Evolutionary conservation across 139 green algal genomes (phyloP), one percentile per base, ranked within the genome.

Genomic region (Picochlorum costavermella): DNA sequence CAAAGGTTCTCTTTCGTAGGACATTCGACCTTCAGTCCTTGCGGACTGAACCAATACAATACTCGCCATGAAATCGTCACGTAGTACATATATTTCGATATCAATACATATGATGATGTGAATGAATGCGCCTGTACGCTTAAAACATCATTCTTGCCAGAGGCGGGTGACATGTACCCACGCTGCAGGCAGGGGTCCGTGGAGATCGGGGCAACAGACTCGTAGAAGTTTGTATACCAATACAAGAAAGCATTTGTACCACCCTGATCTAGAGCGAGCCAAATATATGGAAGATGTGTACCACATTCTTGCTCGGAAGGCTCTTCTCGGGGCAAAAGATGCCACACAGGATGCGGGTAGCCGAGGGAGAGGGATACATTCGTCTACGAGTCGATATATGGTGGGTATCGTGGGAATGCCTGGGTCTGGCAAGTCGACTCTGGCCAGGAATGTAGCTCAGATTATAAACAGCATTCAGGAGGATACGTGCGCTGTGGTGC

Each of bases 361-460:
- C 20, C 20, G 20, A 23, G 43, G 12, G 43, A 49, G 12, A 12
- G 43, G 12, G 43, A 49, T 17, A 12, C 1, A 49, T 49, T 49
- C 43, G 43, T 49, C 43, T 49, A 49, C 11, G 12, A 0, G 33
- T 9, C 71, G 68, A 37, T 72, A 78, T 30, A 44, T 93, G 5
- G 61, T 96, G 13, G 90, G 83, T 37, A 71, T 96, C n/a, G 85
- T 85, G 28, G 88, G 88, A 1, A 65, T 67, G 4, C 88, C 88
- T 2, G 88, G 88, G 55, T 70, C 56, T 2, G 87, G 90, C 46
- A 96, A 96, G 61, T 82, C 70, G 49, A 95, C 87, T 5, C 68
- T 89, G 6, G 81, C 86, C 2, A 25, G 25, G 8, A 64, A 59
- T 10, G 77, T 96, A 26, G 37, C 33, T 9, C 17, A 20, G 2